A percentile compares a stretch with the other conserved stretches of the same genome.
Evolutionary conservation across 176 grass and related monocot species (phyloP).

Genomic region (Rhynchospora pubera): DNA sequence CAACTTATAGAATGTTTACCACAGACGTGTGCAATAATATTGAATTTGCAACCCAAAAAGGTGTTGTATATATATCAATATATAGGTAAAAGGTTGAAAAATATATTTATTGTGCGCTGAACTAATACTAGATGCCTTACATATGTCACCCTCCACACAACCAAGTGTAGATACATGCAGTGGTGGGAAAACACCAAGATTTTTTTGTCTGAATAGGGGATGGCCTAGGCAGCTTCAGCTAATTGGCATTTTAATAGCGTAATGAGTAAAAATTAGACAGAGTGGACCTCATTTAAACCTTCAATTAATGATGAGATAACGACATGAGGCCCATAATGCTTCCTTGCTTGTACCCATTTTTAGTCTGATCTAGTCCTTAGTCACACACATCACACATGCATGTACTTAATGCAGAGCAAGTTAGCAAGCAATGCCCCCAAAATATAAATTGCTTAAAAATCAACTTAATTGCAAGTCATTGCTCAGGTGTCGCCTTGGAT

Average conservation of each 20-base stretch:
- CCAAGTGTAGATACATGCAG: not conserved
- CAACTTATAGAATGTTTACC: no score
- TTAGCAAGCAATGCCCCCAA: not conserved
- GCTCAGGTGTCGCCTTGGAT: slow-evolving; percentile 2
- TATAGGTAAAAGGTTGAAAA: not conserved
- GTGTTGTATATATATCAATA: no score
- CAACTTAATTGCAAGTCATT: not conserved
- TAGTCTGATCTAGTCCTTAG: not conserved
- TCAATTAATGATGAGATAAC: slow-evolving; percentile 10
- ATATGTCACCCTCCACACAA: not conserved
- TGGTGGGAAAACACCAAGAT: not conserved
- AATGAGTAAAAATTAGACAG: not conserved
- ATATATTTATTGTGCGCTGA: not conserved
- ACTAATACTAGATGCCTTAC: not conserved
- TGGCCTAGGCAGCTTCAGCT: not conserved
- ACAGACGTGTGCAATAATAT: no score
- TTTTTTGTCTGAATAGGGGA: not conserved
- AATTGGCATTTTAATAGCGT: not conserved
- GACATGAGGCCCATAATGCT: not conserved
- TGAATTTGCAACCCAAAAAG: no score
- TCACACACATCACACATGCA: not conserved
- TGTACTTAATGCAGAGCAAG: not conserved
- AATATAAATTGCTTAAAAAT: slow-evolving; percentile 8
- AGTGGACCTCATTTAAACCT: not conserved
- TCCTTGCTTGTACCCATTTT: slow-evolving; percentile 6